phyloP scores from a whole-genome alignment of 2,329 filamentous ascomycete species.

The Ceratocystiopsis sp. region DNA sequence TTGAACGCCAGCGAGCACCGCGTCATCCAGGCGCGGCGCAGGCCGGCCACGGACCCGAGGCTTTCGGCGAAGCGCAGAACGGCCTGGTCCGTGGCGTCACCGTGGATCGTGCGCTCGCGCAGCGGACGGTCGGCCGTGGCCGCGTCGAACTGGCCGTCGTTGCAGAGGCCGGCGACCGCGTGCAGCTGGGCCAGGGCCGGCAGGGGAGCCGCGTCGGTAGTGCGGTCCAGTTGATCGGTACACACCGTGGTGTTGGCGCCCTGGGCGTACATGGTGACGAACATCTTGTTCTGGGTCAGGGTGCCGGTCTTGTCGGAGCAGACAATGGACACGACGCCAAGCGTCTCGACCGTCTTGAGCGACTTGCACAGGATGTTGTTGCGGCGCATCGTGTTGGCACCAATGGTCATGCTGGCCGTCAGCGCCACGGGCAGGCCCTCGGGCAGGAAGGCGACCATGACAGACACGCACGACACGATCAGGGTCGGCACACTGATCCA shows the following conservation, averaged over 20 bases:
- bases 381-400: constrained; percentile 58
- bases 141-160: constrained; percentile 58
- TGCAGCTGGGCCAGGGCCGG: constrained; percentile 38
- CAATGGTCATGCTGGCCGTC: constrained; percentile 56
- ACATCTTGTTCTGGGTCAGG: constrained; percentile 55
- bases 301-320: constrained; percentile 67
- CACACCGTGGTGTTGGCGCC: constrained; percentile 32
- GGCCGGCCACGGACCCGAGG: constrained; percentile 40
- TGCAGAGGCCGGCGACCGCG: constrained; percentile 49
- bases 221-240: background rate
- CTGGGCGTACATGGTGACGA: constrained; percentile 50
- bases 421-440: constrained; percentile 57
- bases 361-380: constrained; percentile 68
- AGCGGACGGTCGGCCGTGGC: constrained; percentile 42
- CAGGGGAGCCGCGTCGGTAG: background rate
- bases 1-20: constrained; percentile 59
- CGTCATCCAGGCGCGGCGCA: constrained; percentile 46
- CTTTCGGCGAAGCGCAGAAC: constrained; percentile 54
- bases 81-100: constrained; percentile 62
- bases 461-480: constrained; percentile 56
- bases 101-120: constrained; percentile 46
- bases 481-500: constrained; percentile 59
- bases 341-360: constrained; percentile 60
- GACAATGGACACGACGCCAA: constrained; percentile 55
- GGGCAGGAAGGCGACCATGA: constrained; percentile 60